Conservation (phyloP, 2,329 filamentous ascomycete genomes). For the Talaromyces funiculosus region DNA sequence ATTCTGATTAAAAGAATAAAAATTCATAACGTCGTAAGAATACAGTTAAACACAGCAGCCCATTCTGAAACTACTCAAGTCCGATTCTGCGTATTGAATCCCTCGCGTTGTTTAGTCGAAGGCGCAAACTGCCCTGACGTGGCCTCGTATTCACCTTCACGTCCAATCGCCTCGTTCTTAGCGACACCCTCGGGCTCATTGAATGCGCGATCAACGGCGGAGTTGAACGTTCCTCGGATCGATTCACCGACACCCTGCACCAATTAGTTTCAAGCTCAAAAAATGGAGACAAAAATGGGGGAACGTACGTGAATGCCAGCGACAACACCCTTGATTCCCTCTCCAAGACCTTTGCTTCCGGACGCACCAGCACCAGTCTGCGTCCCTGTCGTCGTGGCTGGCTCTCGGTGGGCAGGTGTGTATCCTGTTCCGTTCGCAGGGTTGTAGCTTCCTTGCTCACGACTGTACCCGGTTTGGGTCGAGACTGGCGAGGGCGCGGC, state of each 20-base stretch:
- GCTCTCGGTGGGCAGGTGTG: neutral
- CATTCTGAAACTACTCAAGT: neutral
- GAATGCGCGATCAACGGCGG: constrained; percentile 36
- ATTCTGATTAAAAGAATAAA: neutral
- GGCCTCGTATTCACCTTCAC: constrained; percentile 32
- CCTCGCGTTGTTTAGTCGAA: constrained; percentile 17
- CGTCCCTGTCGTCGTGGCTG: neutral
- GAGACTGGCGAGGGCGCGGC: constrained; percentile 21
- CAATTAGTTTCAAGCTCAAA: neutral
- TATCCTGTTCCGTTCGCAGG: constrained; percentile 21
- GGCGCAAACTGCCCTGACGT: constrained; percentile 24
- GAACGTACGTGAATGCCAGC: constrained; percentile 34
- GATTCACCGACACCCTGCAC: constrained; percentile 37
- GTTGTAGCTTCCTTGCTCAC: constrained; percentile 21
- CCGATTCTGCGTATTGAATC: neutral
- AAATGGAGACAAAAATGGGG: neutral
- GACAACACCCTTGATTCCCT: constrained; percentile 23
- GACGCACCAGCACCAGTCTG: neutral
- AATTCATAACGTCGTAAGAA: neutral
- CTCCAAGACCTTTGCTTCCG: constrained; percentile 16
- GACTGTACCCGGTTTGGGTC: constrained; percentile 7
- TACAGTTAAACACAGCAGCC: neutral
- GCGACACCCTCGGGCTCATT: constrained; percentile 30
- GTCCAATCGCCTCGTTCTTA: constrained; percentile 34
- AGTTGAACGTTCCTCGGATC: constrained; percentile 33